Evolutionary conservation across 1,284 basidiomycete genomes (phyloP), one percentile per base, ranked within the genome.

Genomic region (Melampsora americana): DNA sequence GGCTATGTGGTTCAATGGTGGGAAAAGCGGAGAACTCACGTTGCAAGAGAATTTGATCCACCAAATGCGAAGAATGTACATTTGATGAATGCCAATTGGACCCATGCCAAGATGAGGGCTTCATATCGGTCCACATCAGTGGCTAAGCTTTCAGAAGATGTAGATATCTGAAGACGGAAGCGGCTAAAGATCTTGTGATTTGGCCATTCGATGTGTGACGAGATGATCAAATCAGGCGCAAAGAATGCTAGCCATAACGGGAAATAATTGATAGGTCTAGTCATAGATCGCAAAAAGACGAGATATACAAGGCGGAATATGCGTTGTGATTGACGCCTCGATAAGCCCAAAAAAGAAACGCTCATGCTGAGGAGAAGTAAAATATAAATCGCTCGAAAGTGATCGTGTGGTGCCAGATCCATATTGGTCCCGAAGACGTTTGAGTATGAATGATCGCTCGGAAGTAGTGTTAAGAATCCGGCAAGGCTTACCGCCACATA

Each of bases 1-100:
- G 6, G 42, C 28, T 16, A 18, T 39, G 35, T 20, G 12, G 65
- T 26, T 60, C 6, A 48, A 59, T 18, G 32, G 50, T 46, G 5
- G 30, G 5, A 6, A 11, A 26, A 28, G 4, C 18, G 42, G 32
- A 0, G 30, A 7, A 48, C 79, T 77, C 12, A 79, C 79, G 78
- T 79, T 12, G 79, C 79, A 26, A 80, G 69, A 39, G 78, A 78
- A 61, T 80, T 80, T 0, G 78, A 78, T 3, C 79, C 79, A 5
- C 79, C 79, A 42, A 79, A 68, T 0, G 76, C 78, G 30, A 80
- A 80, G 68, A 79, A 80, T 5, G 78, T 66, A 30, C 64, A 59
- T 67, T 75, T 75, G 5, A 30, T 39, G 14, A 75, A 67, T 11
- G 66, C 56, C 39, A 66, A 35, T 30, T 60, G 48, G 11, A 75